Evolutionary conservation across 805 yeast species (phyloP).

Genomic region (Brettanomyces sp.): DNA sequence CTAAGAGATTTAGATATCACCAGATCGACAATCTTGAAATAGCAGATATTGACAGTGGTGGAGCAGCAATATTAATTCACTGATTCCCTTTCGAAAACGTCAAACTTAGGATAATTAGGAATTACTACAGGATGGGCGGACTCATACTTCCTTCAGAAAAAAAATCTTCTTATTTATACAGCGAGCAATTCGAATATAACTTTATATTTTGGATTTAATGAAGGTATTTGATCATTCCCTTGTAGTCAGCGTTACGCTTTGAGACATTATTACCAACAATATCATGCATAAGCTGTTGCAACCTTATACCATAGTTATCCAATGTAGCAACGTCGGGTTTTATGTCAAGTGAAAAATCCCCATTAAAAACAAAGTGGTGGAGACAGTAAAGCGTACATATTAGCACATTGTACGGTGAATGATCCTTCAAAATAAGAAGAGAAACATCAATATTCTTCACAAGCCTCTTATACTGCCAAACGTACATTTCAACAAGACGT

Average conservation of each 20-base stretch:
- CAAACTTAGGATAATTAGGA: no score
- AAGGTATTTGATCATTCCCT: conserved; percentile 2
- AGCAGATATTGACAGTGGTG: conserved; percentile 74
- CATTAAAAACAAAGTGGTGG: conserved; percentile 18
- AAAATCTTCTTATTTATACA: no score
- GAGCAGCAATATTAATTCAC: conserved; percentile 54
- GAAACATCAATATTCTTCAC: conserved; percentile 16
- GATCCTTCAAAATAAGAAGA: conserved; percentile 11
- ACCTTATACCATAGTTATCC: conserved; percentile 18
- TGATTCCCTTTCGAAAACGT: conserved; percentile 1
- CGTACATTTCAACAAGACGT: conserved; percentile 23
- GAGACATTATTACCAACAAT: conserved; percentile 9
- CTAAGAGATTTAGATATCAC: conserved; percentile 64
- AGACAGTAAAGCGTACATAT: conserved; percentile 19
- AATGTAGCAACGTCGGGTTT: conserved; percentile 13
- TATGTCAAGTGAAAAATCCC: conserved; percentile 13
- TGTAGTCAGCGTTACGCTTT: conserved; percentile 5
- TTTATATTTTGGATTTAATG: neutral
- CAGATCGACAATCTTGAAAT: conserved; percentile 59
- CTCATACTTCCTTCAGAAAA: no score
- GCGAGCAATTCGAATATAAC: no score
- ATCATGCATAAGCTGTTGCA: conserved; percentile 22
- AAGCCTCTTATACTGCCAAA: conserved; percentile 19
- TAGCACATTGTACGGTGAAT: conserved; percentile 17
- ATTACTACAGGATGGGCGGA: no score